Evolutionary conservation across 2,329 filamentous ascomycete genomes (phyloP).

Genomic region (Cladosporium sp.): DNA sequence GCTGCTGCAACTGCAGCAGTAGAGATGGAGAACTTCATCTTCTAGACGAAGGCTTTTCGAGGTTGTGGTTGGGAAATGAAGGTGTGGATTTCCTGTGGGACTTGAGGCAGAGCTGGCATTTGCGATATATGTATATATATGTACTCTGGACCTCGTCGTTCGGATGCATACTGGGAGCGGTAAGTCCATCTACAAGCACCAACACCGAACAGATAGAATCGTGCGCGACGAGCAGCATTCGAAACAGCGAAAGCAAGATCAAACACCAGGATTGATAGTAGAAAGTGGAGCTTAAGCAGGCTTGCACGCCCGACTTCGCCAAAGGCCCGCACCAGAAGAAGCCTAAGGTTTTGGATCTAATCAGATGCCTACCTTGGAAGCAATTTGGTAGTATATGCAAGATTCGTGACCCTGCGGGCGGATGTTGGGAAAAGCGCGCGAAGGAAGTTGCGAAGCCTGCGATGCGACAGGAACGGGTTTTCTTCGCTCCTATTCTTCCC

Average conservation of each 20-base stretch:
- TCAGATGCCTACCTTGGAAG: too few relatives aligned
- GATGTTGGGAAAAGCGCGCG: too few relatives aligned
- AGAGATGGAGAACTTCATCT: slow-evolving; percentile 24
- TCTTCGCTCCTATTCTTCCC: too few relatives aligned
- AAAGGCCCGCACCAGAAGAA: neutral
- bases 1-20: slow-evolving; percentile 16
- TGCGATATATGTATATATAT: neutral
- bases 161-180: neutral
- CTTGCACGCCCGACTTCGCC: neutral
- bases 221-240: neutral
- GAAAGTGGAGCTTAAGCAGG: slow-evolving; percentile 6
- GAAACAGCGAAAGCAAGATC: neutral
- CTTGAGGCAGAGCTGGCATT: neutral
- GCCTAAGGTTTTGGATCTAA: too few relatives aligned
- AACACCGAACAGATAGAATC: neutral
- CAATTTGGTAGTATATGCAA: too few relatives aligned
- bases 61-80: neutral
- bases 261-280: neutral
- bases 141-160: neutral
- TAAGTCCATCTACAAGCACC: neutral
- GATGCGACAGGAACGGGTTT: too few relatives aligned
- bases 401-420: too few relatives aligned
- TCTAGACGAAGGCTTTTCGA: slow-evolving; percentile 3
- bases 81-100: neutral
- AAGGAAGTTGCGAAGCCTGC: too few relatives aligned